Evolutionary conservation across 2,329 filamentous ascomycete species (phyloP), one percentile per base, ranked within the genome.

Genomic region (Canariomyces notabilis): DNA sequence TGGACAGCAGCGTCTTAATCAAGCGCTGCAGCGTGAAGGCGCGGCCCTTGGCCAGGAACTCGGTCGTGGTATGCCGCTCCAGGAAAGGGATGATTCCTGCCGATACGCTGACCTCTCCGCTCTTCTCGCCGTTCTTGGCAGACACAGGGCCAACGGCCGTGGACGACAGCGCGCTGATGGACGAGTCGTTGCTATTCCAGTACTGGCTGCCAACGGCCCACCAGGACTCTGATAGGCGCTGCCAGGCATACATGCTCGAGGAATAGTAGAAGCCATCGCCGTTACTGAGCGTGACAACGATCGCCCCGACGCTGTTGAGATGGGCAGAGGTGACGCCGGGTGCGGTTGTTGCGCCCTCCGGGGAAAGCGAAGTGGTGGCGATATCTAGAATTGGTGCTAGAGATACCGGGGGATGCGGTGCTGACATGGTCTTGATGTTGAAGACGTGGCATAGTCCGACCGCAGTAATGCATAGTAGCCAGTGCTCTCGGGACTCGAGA

Each of bases 131-230:
- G 16, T 74, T 71, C 49, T 71, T 73, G 7, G 70, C 65, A 7
- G 71, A 67, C 33, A 73, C 72, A 2, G 80, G 73, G 0, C 83
- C 81, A 6, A 83, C 76, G 8, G 82, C 81, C 1, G 82, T 83
- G 2, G 87, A 82, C 54, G 89, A 83, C 31, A 95, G 68, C 41
- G 89, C 87, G 38, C 86, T 83, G 43, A 95, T 82, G 0, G 89
- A 89, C 2, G 89, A 89, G 60, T 96, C 93, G 43, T 89, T 95
- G 1, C 89, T 94, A 66, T 98, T 97, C 94, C 93, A 98, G 65
- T 98, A 98, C 63, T 98, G 93, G 57, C 88, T 95, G 15, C 90
- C 90, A 0, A 97, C 89, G 0, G 91, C 91, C 89, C 93, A 98
- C 93, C 93, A 98, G 2, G 88, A 79, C 63, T 98, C 94, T 2